Base-by-base conservation (phyloP, 768 basidiomycete species). In the Cystofilobasidium ferigula region DNA sequence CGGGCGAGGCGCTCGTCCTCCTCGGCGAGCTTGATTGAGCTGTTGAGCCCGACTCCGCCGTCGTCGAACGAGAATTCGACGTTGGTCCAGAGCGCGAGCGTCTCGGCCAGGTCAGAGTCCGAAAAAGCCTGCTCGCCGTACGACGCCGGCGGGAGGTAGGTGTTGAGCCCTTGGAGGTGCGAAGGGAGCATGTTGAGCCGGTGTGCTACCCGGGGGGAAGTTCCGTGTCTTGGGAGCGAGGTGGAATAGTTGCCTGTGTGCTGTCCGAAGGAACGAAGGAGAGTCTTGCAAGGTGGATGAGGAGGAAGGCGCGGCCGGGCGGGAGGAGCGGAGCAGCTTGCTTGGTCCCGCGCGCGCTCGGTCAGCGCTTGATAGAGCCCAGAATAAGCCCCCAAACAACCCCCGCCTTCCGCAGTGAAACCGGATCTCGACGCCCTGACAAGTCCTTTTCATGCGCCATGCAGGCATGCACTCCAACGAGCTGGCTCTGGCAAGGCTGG, bases 71-170 rank as follows among this genome's bases (percentile, higher is more conserved):
- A 61, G 24, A 67, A 67, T 48, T 67, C 65, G 32, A 67, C 61
- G 60, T 67, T 67, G 30, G 65, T 67, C 65, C 65, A 67, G 1
- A 67, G 54, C 8, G 65, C 65, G 53, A 67, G 59, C 40, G 65
- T 67, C 32, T 38, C 28, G 28, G 65, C 65, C 32, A 67, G 65
- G 14, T 67, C 65, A 20, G 51, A 48, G 42, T 67, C 65, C 30
- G 51, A 30, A 24, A 67, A 56, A 18, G 20, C 30, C 20, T 58
- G 32, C 0, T 16, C 14, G 16, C n/a, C 30, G 40, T 35, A 32
- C 18, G 45, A 16, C 28, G 58, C 12, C 34, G 59, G 20, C 12
- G 60, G 30, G n/a, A 36, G 38, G 56, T 57, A 28, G 36, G 59
- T 47, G 60, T 67, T 67, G 53, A 67, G 61, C 13, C 63, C 63